Conservation (phyloP, 2,329 filamentous ascomycete genomes). For the Penicillium olsonii region DNA sequence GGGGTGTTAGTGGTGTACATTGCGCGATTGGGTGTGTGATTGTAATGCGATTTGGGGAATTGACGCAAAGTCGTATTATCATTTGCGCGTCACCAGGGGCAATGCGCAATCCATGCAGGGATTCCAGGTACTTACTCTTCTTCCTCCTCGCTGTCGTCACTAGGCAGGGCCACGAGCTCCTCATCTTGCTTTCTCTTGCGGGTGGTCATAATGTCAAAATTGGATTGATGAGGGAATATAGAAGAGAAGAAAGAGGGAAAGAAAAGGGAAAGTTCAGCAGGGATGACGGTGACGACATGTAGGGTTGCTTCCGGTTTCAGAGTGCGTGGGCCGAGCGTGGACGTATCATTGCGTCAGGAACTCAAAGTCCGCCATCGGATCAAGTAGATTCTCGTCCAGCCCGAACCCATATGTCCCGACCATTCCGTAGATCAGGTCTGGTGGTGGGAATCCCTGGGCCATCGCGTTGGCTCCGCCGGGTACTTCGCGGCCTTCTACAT, state of each 20-base stretch:
- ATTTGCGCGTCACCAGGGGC: no score
- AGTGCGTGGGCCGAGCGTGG: background rate
- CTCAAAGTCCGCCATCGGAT: constrained; percentile 45
- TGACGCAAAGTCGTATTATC: no score
- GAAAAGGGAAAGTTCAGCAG: constrained; percentile 14
- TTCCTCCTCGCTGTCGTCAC: constrained; percentile 53
- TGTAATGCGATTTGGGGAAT: background rate
- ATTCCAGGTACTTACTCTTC: constrained; percentile 46
- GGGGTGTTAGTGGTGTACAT: no score
- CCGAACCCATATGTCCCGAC: constrained; percentile 47
- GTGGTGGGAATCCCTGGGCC: constrained; percentile 44
- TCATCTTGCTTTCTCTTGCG: constrained; percentile 54
- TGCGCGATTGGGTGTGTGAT: constrained; percentile 4
- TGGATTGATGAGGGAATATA: constrained; percentile 29
- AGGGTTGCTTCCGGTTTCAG: constrained; percentile 15
- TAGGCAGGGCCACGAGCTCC: constrained; percentile 51
- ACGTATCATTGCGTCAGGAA: constrained; percentile 35
- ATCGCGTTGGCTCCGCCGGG: constrained; percentile 44
- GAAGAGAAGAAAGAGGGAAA: constrained; percentile 28
- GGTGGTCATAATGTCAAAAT: constrained; percentile 47
- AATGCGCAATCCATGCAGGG: background rate
- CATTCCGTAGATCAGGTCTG: constrained; percentile 46
- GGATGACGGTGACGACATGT: constrained; percentile 28
- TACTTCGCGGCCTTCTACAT: constrained; percentile 30
- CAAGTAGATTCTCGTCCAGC: constrained; percentile 43